Conservation (phyloP, 352 stramenopile species). For the Globisporangium recalcitrans region DNA sequence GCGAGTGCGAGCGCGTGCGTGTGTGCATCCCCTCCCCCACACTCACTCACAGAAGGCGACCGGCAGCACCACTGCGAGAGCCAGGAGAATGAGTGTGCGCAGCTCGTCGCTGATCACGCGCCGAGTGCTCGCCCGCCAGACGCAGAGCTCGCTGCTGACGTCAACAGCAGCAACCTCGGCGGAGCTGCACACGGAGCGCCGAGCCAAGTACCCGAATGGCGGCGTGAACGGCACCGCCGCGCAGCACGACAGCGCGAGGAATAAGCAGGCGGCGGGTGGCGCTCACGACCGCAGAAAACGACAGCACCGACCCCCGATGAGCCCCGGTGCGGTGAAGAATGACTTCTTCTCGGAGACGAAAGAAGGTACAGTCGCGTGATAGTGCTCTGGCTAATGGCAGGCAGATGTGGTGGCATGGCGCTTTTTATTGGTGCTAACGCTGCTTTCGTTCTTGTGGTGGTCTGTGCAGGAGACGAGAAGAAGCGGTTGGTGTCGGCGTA, state of each 20-base stretch:
- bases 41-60: neutral
- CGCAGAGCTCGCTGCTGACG: conserved; percentile 3
- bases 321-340: neutral
- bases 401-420: neutral
- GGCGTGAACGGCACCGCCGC: neutral
- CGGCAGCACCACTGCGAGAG: neutral
- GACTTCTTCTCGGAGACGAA: conserved; percentile 13
- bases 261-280: neutral
- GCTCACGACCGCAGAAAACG: conserved; percentile 19
- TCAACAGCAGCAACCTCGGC: neutral
- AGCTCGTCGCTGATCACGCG: conserved; percentile 16
- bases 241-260: neutral
- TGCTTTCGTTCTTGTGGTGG: neutral
- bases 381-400: neutral
- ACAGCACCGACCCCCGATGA: conserved; percentile 11
- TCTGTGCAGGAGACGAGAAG: conserved; percentile 29
- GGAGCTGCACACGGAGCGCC: conserved; percentile 16
- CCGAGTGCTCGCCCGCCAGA: conserved; percentile 9
- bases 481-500: conserved; percentile 46
- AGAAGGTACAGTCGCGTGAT: conserved; percentile 2
- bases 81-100: conserved; percentile 12
- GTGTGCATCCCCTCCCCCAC: neutral
- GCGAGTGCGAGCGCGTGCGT: neutral
- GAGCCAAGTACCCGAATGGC: conserved; percentile 13
- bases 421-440: neutral